Base-by-base conservation (phyloP, 1,284 basidiomycete species). In the Puccinia horiana region DNA sequence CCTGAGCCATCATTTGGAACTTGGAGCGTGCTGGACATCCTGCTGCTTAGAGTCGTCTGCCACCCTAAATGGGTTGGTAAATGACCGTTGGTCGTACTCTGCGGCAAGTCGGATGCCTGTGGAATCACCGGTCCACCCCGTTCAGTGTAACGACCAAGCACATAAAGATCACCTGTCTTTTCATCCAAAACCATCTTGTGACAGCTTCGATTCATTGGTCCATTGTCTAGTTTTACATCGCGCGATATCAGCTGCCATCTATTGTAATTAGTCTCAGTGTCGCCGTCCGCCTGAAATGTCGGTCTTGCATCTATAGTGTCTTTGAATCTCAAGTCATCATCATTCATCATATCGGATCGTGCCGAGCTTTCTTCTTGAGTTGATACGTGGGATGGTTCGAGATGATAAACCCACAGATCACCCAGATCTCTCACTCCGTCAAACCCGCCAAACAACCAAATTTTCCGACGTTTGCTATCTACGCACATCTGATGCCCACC, bases 401-500 rank as follows among this genome's bases (percentile, higher is more conserved):
- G 69, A 81, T 73, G 54, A 86, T 93, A 94, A 61, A 89, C 89
- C 93, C 93, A 94, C 82, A 94, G 91, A 86, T 95, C 93, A 83
- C 92, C 91, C 20, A 94, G 88, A 82, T 91, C 85, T 18, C 79
- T 70, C 81, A 90, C 87, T 2, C 93, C 93, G 83, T 93, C 90
- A 91, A 91, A 94, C 0, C 93, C 93, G 0, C 93, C 93, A 83
- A 93, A 91, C 23, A 94, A 88, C 85, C 94, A 94, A 18, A 94
- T 90, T 65, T 90, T 87, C 6, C 90, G 90, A 54, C 90, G 89
- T 16, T 89, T 88, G 42, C 90, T 87, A 85, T 94, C 93, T 83
- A 94, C 90, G 84, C 92, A 93, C 92, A 94, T 93, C 35, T 92
- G 91, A 84, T 94, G 93, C 0, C 93, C 93, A 26, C 93, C 92